These are phyloP conservation scores for Leucocoprinus gongylophorus DNA, from an alignment of 1,284 basidiomycete genomes.

Conservation along the genomic window DNA sequence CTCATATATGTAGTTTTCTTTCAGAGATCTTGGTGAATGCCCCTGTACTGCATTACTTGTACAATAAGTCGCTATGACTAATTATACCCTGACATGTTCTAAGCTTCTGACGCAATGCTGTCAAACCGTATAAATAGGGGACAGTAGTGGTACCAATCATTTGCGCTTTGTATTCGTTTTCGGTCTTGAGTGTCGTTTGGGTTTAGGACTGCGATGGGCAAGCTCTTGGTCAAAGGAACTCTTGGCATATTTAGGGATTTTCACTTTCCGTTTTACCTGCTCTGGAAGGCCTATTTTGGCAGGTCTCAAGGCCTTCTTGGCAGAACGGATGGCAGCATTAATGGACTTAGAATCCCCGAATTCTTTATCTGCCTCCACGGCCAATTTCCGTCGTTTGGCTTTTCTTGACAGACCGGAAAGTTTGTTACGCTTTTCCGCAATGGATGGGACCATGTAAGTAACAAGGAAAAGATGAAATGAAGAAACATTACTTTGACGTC, in stretches of 20 bases:
- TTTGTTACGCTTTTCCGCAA: slow-evolving; percentile 76
- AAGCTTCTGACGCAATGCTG: background rate
- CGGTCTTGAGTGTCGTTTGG: slow-evolving; percentile 1
- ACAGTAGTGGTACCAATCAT: background rate
- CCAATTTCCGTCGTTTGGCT: slow-evolving; percentile 81
- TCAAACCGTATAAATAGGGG: background rate
- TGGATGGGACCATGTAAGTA: slow-evolving; percentile 4
- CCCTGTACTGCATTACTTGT: too few relatives aligned
- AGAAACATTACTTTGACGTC: slow-evolving; percentile 33
- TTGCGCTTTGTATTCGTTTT: background rate
- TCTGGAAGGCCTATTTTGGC: slow-evolving; percentile 25
- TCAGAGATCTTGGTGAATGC: too few relatives aligned
- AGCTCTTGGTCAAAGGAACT: slow-evolving; percentile 12
- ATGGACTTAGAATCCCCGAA: slow-evolving; percentile 47
- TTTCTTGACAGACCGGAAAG: slow-evolving; percentile 79
- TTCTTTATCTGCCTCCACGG: slow-evolving; percentile 72
- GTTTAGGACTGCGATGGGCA: slow-evolving; percentile 9
- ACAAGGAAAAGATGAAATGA: background rate
- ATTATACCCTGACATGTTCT: slow-evolving; percentile 2
- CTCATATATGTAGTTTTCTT: background rate
- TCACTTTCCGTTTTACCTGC: slow-evolving; percentile 8
- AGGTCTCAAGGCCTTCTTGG: slow-evolving; percentile 66
- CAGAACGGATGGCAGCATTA: slow-evolving; percentile 73
- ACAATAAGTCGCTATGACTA: background rate
- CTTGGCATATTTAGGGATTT: slow-evolving; percentile 8